These are phyloP conservation scores for Calonectria hawksworthii DNA, from an alignment of 2,329 filamentous ascomycete species.

Conservation along the genomic window DNA sequence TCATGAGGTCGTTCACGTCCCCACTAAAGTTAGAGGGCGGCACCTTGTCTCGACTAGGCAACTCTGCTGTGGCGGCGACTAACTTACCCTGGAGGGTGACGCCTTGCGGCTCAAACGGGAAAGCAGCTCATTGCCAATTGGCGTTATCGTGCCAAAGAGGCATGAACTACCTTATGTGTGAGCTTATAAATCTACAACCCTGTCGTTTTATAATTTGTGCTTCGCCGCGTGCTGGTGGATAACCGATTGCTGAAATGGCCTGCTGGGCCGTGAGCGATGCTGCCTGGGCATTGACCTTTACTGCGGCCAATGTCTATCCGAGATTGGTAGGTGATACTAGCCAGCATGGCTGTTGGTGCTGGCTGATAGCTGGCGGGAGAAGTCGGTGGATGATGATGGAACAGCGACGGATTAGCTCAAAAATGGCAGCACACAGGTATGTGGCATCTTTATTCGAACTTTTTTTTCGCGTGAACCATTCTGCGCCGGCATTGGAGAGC, in stretches of 20 bases:
- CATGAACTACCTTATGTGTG: not conserved
- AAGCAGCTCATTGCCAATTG: conserved; percentile 14
- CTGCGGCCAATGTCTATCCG: not conserved
- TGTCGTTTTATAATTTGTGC: not conserved
- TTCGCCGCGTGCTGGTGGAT: not conserved
- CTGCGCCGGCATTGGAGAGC: not conserved
- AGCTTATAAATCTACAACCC: not conserved
- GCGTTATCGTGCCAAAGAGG: not conserved
- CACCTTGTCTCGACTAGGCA: conserved; percentile 8
- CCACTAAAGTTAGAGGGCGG: not conserved
- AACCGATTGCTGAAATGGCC: not conserved
- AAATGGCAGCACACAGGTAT: not conserved
- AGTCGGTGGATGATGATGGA: conserved; percentile 37
- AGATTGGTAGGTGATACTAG: conserved; percentile 14
- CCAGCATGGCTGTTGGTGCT: not conserved
- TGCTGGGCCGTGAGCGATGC: not conserved
- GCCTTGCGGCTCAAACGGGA: conserved; percentile 2
- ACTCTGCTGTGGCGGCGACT: conserved; percentile 1
- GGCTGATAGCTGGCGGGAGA: conserved; percentile 41
- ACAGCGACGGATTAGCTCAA: not conserved
- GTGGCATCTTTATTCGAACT: not conserved
- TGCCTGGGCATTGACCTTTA: not conserved
- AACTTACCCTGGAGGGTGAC: conserved; percentile 3
- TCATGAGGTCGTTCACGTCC: not conserved
- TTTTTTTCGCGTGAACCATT: too few relatives aligned